Evolutionary conservation across 352 stramenopile species (phyloP).

Genomic region (Globisporangium acanthophoron): DNA sequence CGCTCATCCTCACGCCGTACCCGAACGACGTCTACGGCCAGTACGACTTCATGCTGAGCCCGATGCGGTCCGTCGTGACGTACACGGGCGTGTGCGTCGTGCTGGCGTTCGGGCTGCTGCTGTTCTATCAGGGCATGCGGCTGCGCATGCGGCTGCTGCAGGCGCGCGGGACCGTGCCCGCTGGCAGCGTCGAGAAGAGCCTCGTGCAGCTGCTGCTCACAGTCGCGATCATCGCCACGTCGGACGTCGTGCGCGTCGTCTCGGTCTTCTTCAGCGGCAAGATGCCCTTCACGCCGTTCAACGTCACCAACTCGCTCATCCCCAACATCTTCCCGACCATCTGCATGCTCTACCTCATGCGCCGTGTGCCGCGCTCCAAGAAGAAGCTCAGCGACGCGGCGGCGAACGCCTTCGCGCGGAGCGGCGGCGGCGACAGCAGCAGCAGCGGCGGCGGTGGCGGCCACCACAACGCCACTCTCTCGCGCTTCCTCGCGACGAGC

Average conservation of each 20-base stretch:
- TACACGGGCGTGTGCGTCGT: conserved; percentile 55
- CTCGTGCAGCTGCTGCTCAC: conserved; percentile 79
- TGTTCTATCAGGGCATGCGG: conserved; percentile 69
- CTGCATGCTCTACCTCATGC: conserved; percentile 88
- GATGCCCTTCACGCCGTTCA: conserved; percentile 60
- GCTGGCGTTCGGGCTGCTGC: conserved; percentile 57
- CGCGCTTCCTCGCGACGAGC: conserved; percentile 47
- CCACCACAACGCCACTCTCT: conserved; percentile 26
- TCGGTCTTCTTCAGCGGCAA: conserved; percentile 42
- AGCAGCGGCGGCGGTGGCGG: conserved; percentile 6
- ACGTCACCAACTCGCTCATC: conserved; percentile 73
- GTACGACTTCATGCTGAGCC: conserved; percentile 59
- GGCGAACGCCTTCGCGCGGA: not conserved
- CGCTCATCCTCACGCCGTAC: conserved; percentile 40
- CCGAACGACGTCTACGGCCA: conserved; percentile 55
- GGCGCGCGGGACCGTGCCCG: conserved; percentile 59
- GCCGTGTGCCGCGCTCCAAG: conserved; percentile 35
- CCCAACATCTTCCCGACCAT: conserved; percentile 74
- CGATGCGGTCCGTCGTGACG: conserved; percentile 43
- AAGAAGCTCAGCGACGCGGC: conserved; percentile 1
- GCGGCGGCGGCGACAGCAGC: conserved; percentile 10
- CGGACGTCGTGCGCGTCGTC: conserved; percentile 62
- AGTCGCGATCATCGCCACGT: conserved; percentile 71
- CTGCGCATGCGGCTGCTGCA: conserved; percentile 67
- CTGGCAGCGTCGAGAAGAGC: conserved; percentile 69